Evolutionary conservation across 306 rosid species (phyloP), one percentile per base, ranked within the genome.

Genomic region (Lotus japonicus): DNA sequence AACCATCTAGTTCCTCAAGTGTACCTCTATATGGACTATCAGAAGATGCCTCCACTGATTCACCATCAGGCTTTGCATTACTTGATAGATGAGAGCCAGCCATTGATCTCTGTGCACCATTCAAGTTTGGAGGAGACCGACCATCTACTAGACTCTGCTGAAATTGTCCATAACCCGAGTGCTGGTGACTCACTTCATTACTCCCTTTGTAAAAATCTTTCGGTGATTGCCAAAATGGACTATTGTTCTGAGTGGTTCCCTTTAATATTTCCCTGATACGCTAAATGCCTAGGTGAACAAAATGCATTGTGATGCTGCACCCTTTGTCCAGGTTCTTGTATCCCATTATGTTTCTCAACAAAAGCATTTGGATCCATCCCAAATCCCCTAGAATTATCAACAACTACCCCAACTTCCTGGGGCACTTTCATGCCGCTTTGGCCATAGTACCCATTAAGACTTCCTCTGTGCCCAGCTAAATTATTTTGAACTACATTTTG

Each of bases 81-180:
- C 43, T 58, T 54, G 81, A 48, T 67, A 52, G 26, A 31, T 78
- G 80, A 77, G 85, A 62, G 66, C 43, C 73, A 26, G 4, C 74
- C 61, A 39, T 18, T 16, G 61, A 59, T 80, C 56, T 78, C 60
- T 72, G 84, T 31, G 51, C 45, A 5, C 74, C 58, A 59, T 71
- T 75, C 15, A 48, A 33, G 61, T 71, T 71, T 7, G 78, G 82
- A 67, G 43, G 65, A 80, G 76, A 50, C 12, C 41, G 79, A 55
- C 56, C 80, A 15, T 21, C 26, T 9, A 13, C 16, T 6, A 12
- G 23, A 26, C 49, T 73, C 42, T 84, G 86, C 45, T 65, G 81
- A 82, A 64, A 77, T 52, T 73, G 86, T 65, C 76, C 86, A n/a
- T 59, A 53, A 51, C 56, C 55, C 6, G 69, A 28, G 71, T 9